Percentiles rank a stretch among this genome's conserved stretches.
Evolutionary conservation across 2,329 filamentous ascomycete genomes (phyloP).

Genomic region (Verticillium nonalfalfae): DNA sequence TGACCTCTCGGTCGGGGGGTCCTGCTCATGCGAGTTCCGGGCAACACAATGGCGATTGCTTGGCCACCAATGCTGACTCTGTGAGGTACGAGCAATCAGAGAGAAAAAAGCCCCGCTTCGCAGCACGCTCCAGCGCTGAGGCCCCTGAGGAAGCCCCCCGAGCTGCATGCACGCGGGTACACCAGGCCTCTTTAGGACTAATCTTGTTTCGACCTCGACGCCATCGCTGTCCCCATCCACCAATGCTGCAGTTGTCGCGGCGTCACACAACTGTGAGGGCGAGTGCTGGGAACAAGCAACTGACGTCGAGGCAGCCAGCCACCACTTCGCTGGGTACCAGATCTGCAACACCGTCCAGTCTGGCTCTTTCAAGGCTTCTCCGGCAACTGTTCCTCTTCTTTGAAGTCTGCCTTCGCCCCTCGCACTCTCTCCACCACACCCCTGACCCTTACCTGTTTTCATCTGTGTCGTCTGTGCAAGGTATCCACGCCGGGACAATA

Average conservation of each 20-base stretch:
- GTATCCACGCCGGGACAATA: slow-evolving; percentile 7
- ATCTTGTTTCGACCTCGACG: not conserved
- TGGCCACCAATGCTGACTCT: too few relatives aligned
- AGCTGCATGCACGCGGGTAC: not conserved
- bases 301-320: not conserved
- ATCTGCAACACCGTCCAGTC: not conserved
- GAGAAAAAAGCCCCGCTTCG: not conserved
- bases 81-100: too few relatives aligned
- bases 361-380: not conserved
- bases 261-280: not conserved
- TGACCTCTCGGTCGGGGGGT: not conserved
- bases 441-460: not conserved
- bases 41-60: not conserved
- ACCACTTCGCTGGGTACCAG: not conserved
- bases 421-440: not conserved
- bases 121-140: not conserved
- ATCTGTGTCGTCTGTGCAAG: not conserved
- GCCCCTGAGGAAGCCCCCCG: not conserved
- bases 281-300: not conserved
- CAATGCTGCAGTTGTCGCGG: not conserved
- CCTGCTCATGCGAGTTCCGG: not conserved
- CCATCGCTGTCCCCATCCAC: not conserved
- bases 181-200: not conserved
- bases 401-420: not conserved
- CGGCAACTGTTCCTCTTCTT: not conserved